Evolutionary conservation across 2,329 filamentous ascomycete genomes (phyloP), one percentile per base, ranked within the genome.

Genomic region (Talaromyces sp.): DNA sequence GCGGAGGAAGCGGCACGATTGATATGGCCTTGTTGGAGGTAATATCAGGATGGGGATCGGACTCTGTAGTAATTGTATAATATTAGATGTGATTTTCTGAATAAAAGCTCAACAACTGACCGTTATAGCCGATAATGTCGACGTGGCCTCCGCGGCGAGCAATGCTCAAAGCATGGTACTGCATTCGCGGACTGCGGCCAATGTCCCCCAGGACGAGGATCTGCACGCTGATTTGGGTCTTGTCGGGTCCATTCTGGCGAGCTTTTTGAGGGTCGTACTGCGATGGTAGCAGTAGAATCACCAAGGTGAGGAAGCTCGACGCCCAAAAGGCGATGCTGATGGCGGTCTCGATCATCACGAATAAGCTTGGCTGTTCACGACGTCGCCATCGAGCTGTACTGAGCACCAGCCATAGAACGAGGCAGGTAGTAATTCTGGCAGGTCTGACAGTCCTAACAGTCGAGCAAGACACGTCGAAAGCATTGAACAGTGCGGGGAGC

Each of bases 181-280:
- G 92, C 93, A 99, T 99, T 60, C 94, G 91, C 55, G 94, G 94
- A 72, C 93, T 97, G 52, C 92, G 86, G 43, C 94, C 94, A 72
- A 99, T 92, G 71, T 99, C 94, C 51, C 94, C 94, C 29, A 99
- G 83, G 19, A 99, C 94, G 17, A 99, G 82, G 57, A 99, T 85
- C 74, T 96, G 91, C 50, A 93, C 83, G 0, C 81, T 83, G 38
- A 79, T 75, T 61, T 81, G 60, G 6, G 60, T 63, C n/a, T 61
- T 46, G 19, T 59, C 65, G 43, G 43, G 11, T 11, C 43, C 43
- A 46, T 46, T 46, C 63, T 58, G 68, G 65, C 60, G 54, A 17
- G 57, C 59, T 57, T 50, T 53, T 11, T 68, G 65, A 12, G 76
- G 72, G 38, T 74, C 72, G 72, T 84, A 85, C 65, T 79, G 77